Base-by-base conservation (phyloP, 495 filamentous ascomycete genomes). In the Saxophila tyrrhenica region DNA sequence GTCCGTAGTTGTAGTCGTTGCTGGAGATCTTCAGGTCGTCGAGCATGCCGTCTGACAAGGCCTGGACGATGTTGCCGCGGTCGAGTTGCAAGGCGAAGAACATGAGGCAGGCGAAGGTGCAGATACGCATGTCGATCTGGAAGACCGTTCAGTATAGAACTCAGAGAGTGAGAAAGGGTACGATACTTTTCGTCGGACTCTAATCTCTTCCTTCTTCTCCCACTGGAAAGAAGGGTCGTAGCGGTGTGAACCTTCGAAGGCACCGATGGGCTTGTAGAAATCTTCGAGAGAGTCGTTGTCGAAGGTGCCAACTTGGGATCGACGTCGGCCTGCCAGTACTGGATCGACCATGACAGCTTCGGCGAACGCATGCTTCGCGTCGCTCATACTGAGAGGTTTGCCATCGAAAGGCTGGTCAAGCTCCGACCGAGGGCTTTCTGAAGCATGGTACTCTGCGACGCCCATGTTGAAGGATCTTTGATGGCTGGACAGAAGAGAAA, bases 141-240 rank as follows among this genome's bases (percentile, higher is more conserved):
- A 75, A 56, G 70, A 76, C 0, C 79, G 77, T 0, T 64, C 60
- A 17, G 74, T 92, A 85, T 24, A 92, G 75, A 0, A 84, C 84
- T 50, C 90, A 89, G 67, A 92, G 90, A 67, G 86, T 89, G 25
- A 87, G 63, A 59, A 85, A 89, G 3, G 79, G 79, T 70, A 81
- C 81, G 29, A 74, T 71, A 43, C 78, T 81, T 74, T 69, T 46
- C 67, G 63, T 50, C 81, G 78, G 49, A 81, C 76, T 67, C 25
- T 29, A 39, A 74, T 70, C 3, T 89, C 73, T 8, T 89, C 63
- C 1, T 69, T 72, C 56, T 79, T 80, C 64, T 90, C 86, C 86
- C 86, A 90, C 51, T 83, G 72, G 43, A 82, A 85, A 0, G 78
- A 69, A 0, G 86, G 83, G 55, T 89, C 84, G 69, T 82, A 89